Percentiles rank a stretch among this genome's conserved stretches.
Conservation (phyloP, 2,329 filamentous ascomycete genomes). For the Penicillium freii region DNA sequence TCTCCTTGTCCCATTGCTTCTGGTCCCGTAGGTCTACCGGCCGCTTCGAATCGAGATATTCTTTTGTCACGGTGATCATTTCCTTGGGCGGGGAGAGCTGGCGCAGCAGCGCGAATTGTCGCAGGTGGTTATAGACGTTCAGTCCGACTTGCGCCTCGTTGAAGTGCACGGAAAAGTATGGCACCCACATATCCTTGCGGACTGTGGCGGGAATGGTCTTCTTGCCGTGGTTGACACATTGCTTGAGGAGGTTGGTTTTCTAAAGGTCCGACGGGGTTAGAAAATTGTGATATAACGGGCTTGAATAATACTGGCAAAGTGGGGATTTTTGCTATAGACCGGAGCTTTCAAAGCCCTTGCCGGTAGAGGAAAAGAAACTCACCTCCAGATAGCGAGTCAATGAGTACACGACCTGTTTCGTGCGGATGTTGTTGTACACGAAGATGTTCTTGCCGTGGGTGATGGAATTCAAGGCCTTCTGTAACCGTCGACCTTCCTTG, state of each 20-base stretch:
- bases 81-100: conserved; percentile 52
- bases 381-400: conserved; percentile 57
- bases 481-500: conserved; percentile 41
- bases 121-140: conserved; percentile 56
- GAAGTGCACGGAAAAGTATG: conserved; percentile 59
- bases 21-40: conserved; percentile 40
- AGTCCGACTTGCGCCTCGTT: conserved; percentile 51
- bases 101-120: conserved; percentile 59
- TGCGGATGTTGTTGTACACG: conserved; percentile 60
- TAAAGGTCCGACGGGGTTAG: conserved; percentile 26
- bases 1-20: conserved; percentile 43
- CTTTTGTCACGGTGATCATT: conserved; percentile 47
- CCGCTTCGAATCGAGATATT: conserved; percentile 39
- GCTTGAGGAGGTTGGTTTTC: conserved; percentile 54
- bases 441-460: conserved; percentile 60
- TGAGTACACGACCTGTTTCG: conserved; percentile 65
- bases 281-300: neutral
- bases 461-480: conserved; percentile 48
- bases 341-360: neutral
- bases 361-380: conserved; percentile 18
- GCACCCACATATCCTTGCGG: conserved; percentile 63
- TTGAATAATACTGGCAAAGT: neutral
- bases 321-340: too few relatives aligned
- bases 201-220: conserved; percentile 58
- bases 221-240: conserved; percentile 63